Evolutionary conservation across 495 filamentous ascomycete genomes (phyloP), one percentile per base, ranked within the genome.

Genomic region (Penicillium atrosanguineum): DNA sequence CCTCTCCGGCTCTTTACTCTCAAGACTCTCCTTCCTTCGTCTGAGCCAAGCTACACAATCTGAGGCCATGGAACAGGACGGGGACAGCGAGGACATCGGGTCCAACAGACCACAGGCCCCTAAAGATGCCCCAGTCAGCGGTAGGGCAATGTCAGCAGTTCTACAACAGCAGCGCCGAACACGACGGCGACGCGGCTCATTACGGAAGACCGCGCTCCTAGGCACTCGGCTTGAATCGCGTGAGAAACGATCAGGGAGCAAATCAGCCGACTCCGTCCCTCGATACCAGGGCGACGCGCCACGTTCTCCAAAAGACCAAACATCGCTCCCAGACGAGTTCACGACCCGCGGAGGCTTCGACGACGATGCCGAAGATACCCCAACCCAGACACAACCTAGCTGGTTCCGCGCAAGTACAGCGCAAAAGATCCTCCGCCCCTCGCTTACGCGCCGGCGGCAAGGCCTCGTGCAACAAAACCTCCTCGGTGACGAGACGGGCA

Each of bases 161-260:
- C 67, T 80, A 14, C 81, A 87, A 55, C 84, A 88, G 53, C 84
- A 88, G 48, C 73, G 68, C 44, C 87, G 87, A 62, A 87, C 85
- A 8, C 80, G 91, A 21, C 83, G 85, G 51, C 85, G 92, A 40
- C 85, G 87, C 56, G 87, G 89, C 6, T 92, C 89, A 6, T 69
- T 93, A 50, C 77, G 89, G 39, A 94, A 93, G 59, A 88, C 89
- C 3, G 90, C 89, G 21, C 70, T 93, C 8, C 75, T 93, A 7
- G 88, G 88, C 6, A 82, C 87, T 42, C 82, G 87, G 16, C 56
- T 76, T 11, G 74, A 78, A 40, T 64, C 60, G 29, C 71, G 70
- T 26, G 72, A 75, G 47, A 84, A 83, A 64, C 83, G 73, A 52
- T 49, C 53, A 26, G 50, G 50, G 41, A 65, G 55, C 38, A 63